Conservation (phyloP, 140 eudicot species). For the Anethum foeniculum region DNA sequence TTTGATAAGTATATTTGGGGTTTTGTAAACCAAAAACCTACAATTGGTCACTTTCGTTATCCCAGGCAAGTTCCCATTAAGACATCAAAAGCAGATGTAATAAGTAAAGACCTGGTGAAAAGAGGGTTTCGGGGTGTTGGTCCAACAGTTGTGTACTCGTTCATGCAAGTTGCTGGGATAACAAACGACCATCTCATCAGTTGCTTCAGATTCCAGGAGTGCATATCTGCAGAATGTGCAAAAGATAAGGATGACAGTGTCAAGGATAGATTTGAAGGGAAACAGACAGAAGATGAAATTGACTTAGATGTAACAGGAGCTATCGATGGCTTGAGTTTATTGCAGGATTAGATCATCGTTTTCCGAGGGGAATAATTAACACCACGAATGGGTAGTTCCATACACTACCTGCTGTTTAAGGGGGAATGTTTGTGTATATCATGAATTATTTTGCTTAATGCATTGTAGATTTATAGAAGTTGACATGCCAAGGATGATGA, state of each 20-base stretch:
- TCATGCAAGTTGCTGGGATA: slow-evolving; percentile 51
- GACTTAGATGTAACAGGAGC: slow-evolving; percentile 36
- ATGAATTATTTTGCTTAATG: slow-evolving; percentile 4
- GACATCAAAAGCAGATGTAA: slow-evolving; percentile 54
- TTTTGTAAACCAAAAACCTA: slow-evolving; percentile 64
- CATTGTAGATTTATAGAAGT: slow-evolving; percentile 5
- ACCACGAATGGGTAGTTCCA: not conserved
- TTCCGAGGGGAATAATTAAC: slow-evolving; percentile 8
- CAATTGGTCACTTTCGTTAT: slow-evolving; percentile 59
- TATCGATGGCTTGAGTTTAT: slow-evolving; percentile 53
- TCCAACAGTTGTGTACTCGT: slow-evolving; percentile 60
- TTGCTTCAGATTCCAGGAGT: slow-evolving; percentile 67
- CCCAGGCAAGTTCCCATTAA: slow-evolving; percentile 56
- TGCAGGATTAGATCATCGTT: slow-evolving; percentile 31
- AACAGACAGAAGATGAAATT: slow-evolving; percentile 22
- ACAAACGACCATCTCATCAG: slow-evolving; percentile 53
- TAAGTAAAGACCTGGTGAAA: slow-evolving; percentile 60
- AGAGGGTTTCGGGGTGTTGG: slow-evolving; percentile 96
- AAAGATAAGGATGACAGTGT: slow-evolving; percentile 23
- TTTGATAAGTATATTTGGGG: slow-evolving; percentile 91
- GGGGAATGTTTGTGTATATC: not conserved
- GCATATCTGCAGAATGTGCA: slow-evolving; percentile 39
- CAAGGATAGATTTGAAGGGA: slow-evolving; percentile 21
- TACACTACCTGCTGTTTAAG: not conserved
- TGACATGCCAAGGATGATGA: slow-evolving; percentile 9